phyloP scores from a whole-genome alignment of 106 monocot genomes.

The Chionographis japonica region DNA sequence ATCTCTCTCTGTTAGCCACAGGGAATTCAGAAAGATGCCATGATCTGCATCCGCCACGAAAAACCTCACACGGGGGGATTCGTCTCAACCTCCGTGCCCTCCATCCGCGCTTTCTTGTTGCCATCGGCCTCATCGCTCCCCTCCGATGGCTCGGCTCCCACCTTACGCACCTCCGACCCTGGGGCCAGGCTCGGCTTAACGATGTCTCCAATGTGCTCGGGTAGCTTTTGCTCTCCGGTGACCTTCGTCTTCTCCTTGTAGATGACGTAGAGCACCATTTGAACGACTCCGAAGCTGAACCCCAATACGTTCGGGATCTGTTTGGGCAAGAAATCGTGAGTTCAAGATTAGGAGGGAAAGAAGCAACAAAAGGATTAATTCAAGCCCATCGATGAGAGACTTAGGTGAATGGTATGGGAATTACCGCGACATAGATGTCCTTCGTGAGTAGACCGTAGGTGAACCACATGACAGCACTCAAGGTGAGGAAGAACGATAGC shows the following conservation, averaged over 20 bases:
- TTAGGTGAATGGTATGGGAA: not conserved
- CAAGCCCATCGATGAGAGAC: not conserved
- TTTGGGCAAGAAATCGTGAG: not conserved
- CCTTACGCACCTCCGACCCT: not conserved
- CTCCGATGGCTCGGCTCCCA: not conserved
- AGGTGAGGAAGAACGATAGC: conserved; percentile 52
- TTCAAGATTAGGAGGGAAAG: not conserved
- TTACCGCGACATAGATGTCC: conserved; percentile 56
- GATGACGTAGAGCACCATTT: conserved; percentile 32
- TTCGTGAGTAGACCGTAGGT: conserved; percentile 42
- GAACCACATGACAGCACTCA: conserved; percentile 54
- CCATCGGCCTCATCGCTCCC: not conserved
- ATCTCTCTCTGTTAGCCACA: no score
- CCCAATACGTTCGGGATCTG: conserved; percentile 38
- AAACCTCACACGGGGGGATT: no score
- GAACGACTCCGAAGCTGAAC: conserved; percentile 21
- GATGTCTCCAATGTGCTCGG: conserved; percentile 4
- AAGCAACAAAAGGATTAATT: not conserved
- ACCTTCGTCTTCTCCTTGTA: conserved; percentile 16
- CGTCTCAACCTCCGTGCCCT: no score
- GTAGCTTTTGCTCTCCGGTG: not conserved
- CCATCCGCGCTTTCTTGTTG: no score
- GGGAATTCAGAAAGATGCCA: no score
- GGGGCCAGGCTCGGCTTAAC: not conserved
- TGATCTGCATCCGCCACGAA: no score